phyloP scores from a whole-genome alignment of 768 basidiomycete species.

The Mycena vulgaris region DNA sequence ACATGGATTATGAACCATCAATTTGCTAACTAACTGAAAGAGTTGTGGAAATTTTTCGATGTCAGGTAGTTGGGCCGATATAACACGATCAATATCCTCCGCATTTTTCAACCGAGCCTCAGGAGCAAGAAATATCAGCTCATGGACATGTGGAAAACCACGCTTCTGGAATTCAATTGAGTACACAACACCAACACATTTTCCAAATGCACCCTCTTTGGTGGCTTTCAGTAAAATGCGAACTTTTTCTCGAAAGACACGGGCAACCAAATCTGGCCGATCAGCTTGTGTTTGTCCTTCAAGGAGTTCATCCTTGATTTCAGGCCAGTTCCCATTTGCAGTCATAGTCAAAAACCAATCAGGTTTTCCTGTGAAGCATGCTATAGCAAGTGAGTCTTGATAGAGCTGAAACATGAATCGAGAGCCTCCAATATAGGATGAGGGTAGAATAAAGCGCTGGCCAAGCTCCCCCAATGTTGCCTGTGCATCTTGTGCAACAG shows the following conservation, averaged over 20 bases:
- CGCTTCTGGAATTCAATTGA: conserved; percentile 64
- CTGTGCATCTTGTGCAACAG: conserved; percentile 2
- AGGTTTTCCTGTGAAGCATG: conserved; percentile 1
- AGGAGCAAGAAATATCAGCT: conserved; percentile 52
- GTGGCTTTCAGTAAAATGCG: conserved; percentile 2
- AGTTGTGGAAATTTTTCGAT: conserved; percentile 43
- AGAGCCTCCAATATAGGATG: conserved; percentile 25
- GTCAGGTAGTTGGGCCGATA: conserved; percentile 56
- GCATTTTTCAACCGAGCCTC: conserved; percentile 26
- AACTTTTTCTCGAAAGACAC: conserved; percentile 39
- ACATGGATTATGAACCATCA: conserved; percentile 62
- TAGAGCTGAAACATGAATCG: conserved; percentile 24
- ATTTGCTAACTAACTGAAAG: conserved; percentile 41
- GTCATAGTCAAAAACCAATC: conserved; percentile 26
- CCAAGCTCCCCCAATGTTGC: neutral
- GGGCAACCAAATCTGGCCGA: conserved; percentile 46
- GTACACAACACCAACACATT: conserved; percentile 45
- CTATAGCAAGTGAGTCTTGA: conserved; percentile 17
- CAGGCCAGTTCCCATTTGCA: conserved; percentile 56
- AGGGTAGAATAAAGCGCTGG: conserved; percentile 1
- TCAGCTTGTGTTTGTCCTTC: conserved; percentile 10
- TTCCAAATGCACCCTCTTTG: conserved; percentile 8
- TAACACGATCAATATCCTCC: conserved; percentile 49
- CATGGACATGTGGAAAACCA: conserved; percentile 61
- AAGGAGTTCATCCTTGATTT: conserved; percentile 49